Percentiles rank a stretch among this genome's conserved stretches.
phyloP scores from a whole-genome alignment of 768 basidiomycete species.

The Neoboletus subvelutipes region DNA sequence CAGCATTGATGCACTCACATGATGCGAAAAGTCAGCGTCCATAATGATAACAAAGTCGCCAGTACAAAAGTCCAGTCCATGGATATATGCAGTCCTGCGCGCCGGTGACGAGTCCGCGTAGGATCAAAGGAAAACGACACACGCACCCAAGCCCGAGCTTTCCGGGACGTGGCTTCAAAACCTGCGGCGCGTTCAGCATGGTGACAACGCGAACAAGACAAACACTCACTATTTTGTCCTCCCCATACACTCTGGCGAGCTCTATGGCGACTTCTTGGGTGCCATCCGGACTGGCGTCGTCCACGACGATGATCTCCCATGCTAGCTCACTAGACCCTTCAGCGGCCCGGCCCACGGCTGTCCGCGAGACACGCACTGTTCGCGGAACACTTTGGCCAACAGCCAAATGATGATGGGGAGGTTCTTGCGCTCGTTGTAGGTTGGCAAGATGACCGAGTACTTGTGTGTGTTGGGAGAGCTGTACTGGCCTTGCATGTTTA shows the following conservation, averaged over 20 bases:
- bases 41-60: conserved; percentile 96
- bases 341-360: conserved; percentile 9
- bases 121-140: neutral
- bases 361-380: conserved; percentile 55
- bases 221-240: conserved; percentile 71
- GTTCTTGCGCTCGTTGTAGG: conserved; percentile 93
- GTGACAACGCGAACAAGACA: neutral
- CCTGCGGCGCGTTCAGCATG: conserved; percentile 38
- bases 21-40: conserved; percentile 97
- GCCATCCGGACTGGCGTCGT: conserved; percentile 91
- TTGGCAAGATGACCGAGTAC: conserved; percentile 91
- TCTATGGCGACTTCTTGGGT: conserved; percentile 86
- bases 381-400: conserved; percentile 69
- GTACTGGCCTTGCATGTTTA: conserved; percentile 61
- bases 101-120: neutral
- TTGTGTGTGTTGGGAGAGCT: conserved; percentile 55
- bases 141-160: conserved; percentile 87
- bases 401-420: conserved; percentile 87
- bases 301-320: conserved; percentile 91
- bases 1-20: conserved; percentile 52
- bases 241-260: conserved; percentile 76
- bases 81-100: conserved; percentile 85
- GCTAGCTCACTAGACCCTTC: conserved; percentile 53
- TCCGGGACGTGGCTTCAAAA: conserved; percentile 83
- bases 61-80: conserved; percentile 84